Base-by-base conservation (phyloP, 202 grass and related monocot species). In the Zizania palustris region DNA sequence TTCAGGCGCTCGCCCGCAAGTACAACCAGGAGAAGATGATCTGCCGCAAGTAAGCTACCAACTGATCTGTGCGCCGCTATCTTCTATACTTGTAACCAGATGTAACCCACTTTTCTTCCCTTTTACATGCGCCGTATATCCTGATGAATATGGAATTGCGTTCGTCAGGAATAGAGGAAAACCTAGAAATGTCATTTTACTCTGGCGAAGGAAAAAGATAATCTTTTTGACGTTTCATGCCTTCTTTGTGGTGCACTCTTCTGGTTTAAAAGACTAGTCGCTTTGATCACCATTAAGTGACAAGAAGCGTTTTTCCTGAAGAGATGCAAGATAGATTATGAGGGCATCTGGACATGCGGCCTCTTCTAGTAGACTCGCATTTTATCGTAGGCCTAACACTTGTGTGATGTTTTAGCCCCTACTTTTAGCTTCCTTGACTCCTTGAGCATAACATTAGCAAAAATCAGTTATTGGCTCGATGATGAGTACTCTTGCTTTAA, bases 11-110 rank as follows among this genome's bases (percentile, higher is more conserved):
- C 19, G 87, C 93, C 59, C 84, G 90, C 85, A 92, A 88, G 68
- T 90, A 88, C 83, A 93, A 86, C 55, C 88, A 91, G 45, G 63
- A 88, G 41, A 96, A 96, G 77, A 92, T 93, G 89, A 96, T 96
- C 45, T 96, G 93, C 83, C 86, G 93, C 86, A 90, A 90, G 89
- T 96, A 86, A 71, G 77, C 13, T 3, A 5, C 39, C 0, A 22
- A 28, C 37, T 42, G 4, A 22, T 18, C 37, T 42, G 4, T 9
- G n/a, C 40, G 0, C 48, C 18, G 1, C 9, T 6, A 18, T 39
- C 5, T 11, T 50, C 41, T 22, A 39, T 28, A 7, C 12, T 39
- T 9, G 9, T 70, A 18, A 8, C 50, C 15, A 55, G 7, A 1
- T 3, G 4, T n/a, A n/a, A n/a, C n/a, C n/a, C n/a, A n/a, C n/a